Evolutionary conservation across 1,284 basidiomycete species (phyloP).

Genomic region (Pascua guehoae): DNA sequence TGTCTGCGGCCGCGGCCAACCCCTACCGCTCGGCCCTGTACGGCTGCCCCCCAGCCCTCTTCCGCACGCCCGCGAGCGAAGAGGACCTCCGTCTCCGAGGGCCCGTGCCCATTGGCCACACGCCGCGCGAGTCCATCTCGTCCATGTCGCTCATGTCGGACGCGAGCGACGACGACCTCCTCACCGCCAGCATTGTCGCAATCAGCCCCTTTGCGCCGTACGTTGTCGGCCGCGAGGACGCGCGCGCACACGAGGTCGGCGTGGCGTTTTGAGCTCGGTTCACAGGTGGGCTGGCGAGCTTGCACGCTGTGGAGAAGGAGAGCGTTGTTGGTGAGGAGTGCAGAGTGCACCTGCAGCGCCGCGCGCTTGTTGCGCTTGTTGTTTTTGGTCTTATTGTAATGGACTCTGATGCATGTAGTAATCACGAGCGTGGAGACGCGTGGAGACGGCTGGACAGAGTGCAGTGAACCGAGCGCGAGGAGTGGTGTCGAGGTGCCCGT

Average conservation of each 20-base stretch:
- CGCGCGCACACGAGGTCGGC: conserved; percentile 14
- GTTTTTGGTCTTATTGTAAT: too few species aligned
- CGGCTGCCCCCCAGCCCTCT: conserved; percentile 13
- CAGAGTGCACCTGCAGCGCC: too few species aligned
- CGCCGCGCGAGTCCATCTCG: conserved; percentile 7
- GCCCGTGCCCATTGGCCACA: neutral
- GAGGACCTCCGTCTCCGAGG: neutral
- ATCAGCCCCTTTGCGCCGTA: conserved; percentile 25
- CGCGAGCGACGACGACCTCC: conserved; percentile 39
- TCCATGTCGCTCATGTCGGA: conserved; percentile 21
- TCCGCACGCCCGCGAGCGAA: neutral
- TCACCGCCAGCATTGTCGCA: conserved; percentile 39
- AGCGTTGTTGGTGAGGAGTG: too few species aligned
- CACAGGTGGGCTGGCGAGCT: too few species aligned
- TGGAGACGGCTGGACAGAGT: too few species aligned
- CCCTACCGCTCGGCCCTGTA: conserved; percentile 43
- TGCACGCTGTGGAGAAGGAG: neutral
- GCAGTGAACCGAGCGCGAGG: too few species aligned
- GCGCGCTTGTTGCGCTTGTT: too few species aligned
- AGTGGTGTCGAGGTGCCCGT: too few species aligned
- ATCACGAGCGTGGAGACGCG: too few species aligned
- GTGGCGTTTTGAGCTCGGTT: conserved; percentile 14
- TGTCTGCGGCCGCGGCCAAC: conserved; percentile 31
- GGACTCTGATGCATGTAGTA: too few species aligned
- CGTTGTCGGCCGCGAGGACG: conserved; percentile 10